A percentile compares a stretch with the other conserved stretches of the same genome.
Conservation (phyloP, 1,284 basidiomycete genomes). For the Ustilago xerochloae region DNA sequence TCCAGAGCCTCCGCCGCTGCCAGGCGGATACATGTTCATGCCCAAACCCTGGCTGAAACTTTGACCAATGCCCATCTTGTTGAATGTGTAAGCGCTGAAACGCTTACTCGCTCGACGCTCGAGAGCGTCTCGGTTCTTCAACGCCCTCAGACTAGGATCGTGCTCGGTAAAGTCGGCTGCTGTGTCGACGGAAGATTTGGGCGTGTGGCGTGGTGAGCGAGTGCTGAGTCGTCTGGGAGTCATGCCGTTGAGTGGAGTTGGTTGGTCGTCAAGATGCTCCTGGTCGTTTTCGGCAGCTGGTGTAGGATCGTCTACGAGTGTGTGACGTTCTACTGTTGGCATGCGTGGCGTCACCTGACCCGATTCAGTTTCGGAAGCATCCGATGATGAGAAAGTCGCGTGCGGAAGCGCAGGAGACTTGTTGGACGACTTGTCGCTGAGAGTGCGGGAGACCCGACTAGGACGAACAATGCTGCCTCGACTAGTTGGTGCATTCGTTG, state of each 20-base stretch:
- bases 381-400: conserved; percentile 16
- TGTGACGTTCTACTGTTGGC: conserved; percentile 29
- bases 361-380: conserved; percentile 22
- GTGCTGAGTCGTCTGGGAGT: conserved; percentile 39
- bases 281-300: conserved; percentile 12
- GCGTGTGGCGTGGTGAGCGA: conserved; percentile 32
- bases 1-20: conserved; percentile 11
- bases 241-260: conserved; percentile 20
- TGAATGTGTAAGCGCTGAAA: conserved; percentile 94
- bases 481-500: background rate
- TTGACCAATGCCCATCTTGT: conserved; percentile 80
- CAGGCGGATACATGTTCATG: conserved; percentile 39
- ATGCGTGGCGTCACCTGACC: conserved; percentile 35
- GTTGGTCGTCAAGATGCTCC: conserved; percentile 17
- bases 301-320: conserved; percentile 33
- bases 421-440: conserved; percentile 23
- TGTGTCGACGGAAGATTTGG: conserved; percentile 38
- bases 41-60: conserved; percentile 43
- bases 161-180: conserved; percentile 75
- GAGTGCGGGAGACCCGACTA: conserved; percentile 23
- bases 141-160: conserved; percentile 84
- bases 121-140: conserved; percentile 85
- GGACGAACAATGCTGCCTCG: conserved; percentile 25
- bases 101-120: conserved; percentile 94
- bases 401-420: conserved; percentile 29